phyloP scores from a whole-genome alignment of 768 basidiomycete genomes.

The Pleurotus tuoliensis region DNA sequence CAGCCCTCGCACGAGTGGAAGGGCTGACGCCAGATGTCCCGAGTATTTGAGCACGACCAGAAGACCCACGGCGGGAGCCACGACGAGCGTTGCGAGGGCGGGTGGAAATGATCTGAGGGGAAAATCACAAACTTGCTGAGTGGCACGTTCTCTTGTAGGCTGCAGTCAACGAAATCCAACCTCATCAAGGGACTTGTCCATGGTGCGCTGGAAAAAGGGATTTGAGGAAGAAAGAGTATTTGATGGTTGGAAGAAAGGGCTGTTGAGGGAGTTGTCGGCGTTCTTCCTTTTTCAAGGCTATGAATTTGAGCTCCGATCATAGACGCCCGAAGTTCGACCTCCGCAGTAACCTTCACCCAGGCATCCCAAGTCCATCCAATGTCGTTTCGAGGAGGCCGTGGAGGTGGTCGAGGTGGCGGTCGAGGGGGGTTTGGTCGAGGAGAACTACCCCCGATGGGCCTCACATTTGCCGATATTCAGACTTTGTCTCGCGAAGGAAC shows the following conservation, averaged over 20 bases:
- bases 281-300: slow-evolving; percentile 13
- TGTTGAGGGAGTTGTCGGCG: slow-evolving; percentile 12
- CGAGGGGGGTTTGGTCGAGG: slow-evolving; percentile 59
- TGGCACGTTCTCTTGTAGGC: not conserved
- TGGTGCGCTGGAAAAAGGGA: slow-evolving; percentile 22
- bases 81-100: slow-evolving; percentile 52
- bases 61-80: slow-evolving; percentile 36
- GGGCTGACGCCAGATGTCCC: slow-evolving; percentile 49
- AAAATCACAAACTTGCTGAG: slow-evolving; percentile 17
- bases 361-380: not conserved
- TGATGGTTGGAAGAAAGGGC: slow-evolving; percentile 12
- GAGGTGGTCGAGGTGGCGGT: slow-evolving; percentile 43
- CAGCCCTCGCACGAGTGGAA: slow-evolving; percentile 48
- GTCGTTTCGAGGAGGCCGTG: slow-evolving; percentile 22
- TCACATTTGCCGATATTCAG: slow-evolving; percentile 78
- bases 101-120: slow-evolving; percentile 59
- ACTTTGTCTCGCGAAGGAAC: slow-evolving; percentile 72
- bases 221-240: slow-evolving; percentile 11
- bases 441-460: slow-evolving; percentile 68
- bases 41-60: slow-evolving; percentile 57
- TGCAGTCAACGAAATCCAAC: slow-evolving; percentile 36
- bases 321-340: not conserved
- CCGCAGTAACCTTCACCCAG: not conserved
- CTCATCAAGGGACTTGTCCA: slow-evolving; percentile 86
- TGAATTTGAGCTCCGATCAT: not conserved